These are phyloP conservation scores for Neodidymelliopsis sp. DNA, from an alignment of 2,329 filamentous ascomycete species.

Conservation along the genomic window DNA sequence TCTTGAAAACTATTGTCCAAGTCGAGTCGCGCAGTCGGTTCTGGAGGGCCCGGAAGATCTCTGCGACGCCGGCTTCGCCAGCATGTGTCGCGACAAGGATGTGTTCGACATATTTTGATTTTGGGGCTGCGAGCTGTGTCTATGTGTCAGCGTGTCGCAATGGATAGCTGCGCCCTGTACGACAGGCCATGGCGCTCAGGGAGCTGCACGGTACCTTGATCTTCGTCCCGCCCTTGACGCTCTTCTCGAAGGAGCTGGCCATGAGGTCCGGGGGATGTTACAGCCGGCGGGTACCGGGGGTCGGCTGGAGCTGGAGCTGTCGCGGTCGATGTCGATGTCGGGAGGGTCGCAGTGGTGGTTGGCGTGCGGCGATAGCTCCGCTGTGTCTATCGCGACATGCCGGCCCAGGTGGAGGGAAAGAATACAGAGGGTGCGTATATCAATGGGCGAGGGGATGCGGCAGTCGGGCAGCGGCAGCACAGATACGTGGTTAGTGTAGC, in stretches of 20 bases:
- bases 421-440: slow-evolving; percentile 26
- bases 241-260: slow-evolving; percentile 96
- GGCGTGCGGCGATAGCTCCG: slow-evolving; percentile 25
- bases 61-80: slow-evolving; percentile 91
- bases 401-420: slow-evolving; percentile 22
- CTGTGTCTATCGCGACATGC: slow-evolving; percentile 41
- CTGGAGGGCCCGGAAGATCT: slow-evolving; percentile 92
- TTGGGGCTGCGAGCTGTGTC: slow-evolving; percentile 84
- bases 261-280: slow-evolving; percentile 55
- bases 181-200: slow-evolving; percentile 1
- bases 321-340: slow-evolving; percentile 13
- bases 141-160: slow-evolving; percentile 28
- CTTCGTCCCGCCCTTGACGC: slow-evolving; percentile 98
- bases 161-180: slow-evolving; percentile 2
- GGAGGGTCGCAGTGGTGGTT: slow-evolving; percentile 17
- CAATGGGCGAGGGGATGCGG: slow-evolving; percentile 26
- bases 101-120: slow-evolving; percentile 99
- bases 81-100: slow-evolving; percentile 95
- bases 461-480: slow-evolving; percentile 20
- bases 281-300: slow-evolving; percentile 17
- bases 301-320: slow-evolving; percentile 24
- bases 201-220: slow-evolving; percentile 72
- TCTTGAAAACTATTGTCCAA: slow-evolving; percentile 99
- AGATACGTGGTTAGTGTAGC: slow-evolving; percentile 18
- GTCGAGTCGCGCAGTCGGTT: slow-evolving; percentile 91